Base-by-base conservation (phyloP, 2,329 filamentous ascomycete species). In the Karstenula rhodostoma region DNA sequence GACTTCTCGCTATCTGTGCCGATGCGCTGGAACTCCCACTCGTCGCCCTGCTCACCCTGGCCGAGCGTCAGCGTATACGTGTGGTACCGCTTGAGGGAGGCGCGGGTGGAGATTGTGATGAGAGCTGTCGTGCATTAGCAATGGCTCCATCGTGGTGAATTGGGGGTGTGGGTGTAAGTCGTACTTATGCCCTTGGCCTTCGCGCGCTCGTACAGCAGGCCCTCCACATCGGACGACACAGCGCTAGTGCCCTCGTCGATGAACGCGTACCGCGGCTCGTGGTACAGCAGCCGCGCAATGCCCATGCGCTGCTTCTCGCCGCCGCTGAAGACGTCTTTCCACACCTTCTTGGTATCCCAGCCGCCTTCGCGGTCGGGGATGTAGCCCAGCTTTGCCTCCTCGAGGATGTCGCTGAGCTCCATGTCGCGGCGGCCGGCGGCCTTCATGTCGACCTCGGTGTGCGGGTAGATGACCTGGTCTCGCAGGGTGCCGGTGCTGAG, bases 381-480 rank as follows among this genome's bases (percentile, higher is more conserved):
- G 77, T 99, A 98, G 4, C 93, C 94, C 0, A 99, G 84, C 58
- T 88, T 88, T 0, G 94, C 94, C 54, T 92, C 90, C 58, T 97
- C 92, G 3, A 99, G 85, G 2, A 96, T 87, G 27, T 84, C 84
- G 73, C 90, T 87, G 22, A 99, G 85, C 66, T 96, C 91, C 33
- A 87, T 83, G 74, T 99, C 95, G 2, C 86, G 87, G 69, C 90
- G 89, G 17, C 90, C 88, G 63, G 90, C 89, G 60, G 92, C 89
- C 32, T 88, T 89, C 95, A 99, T 98, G 71, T 99, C 95, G 44
- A 94, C 83, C 74, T 96, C 94, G 7, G 93, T 94, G 70, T 99
- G 93, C 0, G 95, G 95, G 70, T 99, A 99, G 74, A 98, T 97
- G 71, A 99, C 93, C 80, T 99, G 96, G 72, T 99, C 96, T 27